phyloP scores from a whole-genome alignment of 495 filamentous ascomycete genomes.

The Mytilinidion resinicola region DNA sequence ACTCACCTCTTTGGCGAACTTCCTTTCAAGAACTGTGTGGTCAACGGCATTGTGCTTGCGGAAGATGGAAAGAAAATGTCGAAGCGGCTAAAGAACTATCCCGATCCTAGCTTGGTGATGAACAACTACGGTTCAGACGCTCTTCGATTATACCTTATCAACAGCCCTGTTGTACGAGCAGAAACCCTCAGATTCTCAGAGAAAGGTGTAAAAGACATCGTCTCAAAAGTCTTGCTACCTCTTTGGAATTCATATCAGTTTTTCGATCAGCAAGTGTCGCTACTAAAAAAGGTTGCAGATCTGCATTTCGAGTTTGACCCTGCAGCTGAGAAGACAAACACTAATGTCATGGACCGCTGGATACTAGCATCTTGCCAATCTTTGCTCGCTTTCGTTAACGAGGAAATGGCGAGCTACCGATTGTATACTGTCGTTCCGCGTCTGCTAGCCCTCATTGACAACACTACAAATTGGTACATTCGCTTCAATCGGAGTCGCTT shows the following conservation, averaged over 20 bases:
- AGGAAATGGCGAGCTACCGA: constrained; percentile 75
- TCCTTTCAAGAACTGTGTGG: constrained; percentile 94
- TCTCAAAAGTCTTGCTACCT: constrained; percentile 86
- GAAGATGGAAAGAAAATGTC: constrained; percentile 99
- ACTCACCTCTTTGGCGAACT: constrained; percentile 83
- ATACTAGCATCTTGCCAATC: constrained; percentile 91
- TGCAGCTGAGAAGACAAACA: constrained; percentile 63
- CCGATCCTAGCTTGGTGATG: constrained; percentile 82
- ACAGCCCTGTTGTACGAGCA: constrained; percentile 91
- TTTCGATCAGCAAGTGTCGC: constrained; percentile 89
- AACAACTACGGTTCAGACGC: constrained; percentile 88
- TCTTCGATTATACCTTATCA: constrained; percentile 90
- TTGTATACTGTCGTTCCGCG: constrained; percentile 90
- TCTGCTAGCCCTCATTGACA: constrained; percentile 77
- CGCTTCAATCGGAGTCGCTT: constrained; percentile 94
- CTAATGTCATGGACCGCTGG: constrained; percentile 96
- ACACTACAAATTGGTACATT: constrained; percentile 99
- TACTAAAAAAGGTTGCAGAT: constrained; percentile 82
- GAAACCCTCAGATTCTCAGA: constrained; percentile 92
- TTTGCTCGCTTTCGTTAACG: constrained; percentile 84
- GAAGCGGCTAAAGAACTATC: constrained; percentile 95
- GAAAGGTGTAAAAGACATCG: constrained; percentile 87
- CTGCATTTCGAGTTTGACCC: constrained; percentile 78
- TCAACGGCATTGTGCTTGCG: constrained; percentile 91
- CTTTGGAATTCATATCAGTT: constrained; percentile 98